Conservation (phyloP, 306 rosid species). For the Lagenaria siceraria region DNA sequence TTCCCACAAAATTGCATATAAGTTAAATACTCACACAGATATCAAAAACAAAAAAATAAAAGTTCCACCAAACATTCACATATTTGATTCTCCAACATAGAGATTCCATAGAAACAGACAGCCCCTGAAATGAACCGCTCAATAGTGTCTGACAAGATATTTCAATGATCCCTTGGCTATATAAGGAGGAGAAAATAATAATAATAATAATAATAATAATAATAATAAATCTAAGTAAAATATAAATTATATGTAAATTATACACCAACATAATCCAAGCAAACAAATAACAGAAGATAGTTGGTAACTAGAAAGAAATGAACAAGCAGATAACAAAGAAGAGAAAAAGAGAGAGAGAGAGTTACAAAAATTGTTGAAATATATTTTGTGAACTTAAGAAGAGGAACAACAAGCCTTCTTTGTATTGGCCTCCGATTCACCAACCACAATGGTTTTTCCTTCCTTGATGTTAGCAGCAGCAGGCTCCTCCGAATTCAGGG, state of each 20-base stretch:
- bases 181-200: not conserved
- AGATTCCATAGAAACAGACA: slow-evolving; percentile 3
- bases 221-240: not conserved
- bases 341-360: not conserved
- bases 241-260: slow-evolving; percentile 4
- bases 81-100: not conserved
- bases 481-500: slow-evolving; percentile 44
- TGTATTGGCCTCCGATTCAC: slow-evolving; percentile 36
- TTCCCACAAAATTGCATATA: no score
- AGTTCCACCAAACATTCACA: not conserved
- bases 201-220: not conserved
- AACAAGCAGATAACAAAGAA: not conserved
- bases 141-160: not conserved
- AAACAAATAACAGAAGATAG: slow-evolving; percentile 1
- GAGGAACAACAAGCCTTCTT: slow-evolving; percentile 69
- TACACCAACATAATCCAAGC: slow-evolving; percentile 1
- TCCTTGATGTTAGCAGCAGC: slow-evolving; percentile 38
- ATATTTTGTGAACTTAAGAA: slow-evolving; percentile 21
- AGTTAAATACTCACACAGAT: not conserved
- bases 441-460: slow-evolving; percentile 60
- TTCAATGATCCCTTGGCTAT: not conserved
- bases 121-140: not conserved
- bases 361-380: not conserved
- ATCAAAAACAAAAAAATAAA: not conserved
- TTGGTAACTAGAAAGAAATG: not conserved